Conservation (phyloP, 495 filamentous ascomycete genomes). For the Penicillium canariense region DNA sequence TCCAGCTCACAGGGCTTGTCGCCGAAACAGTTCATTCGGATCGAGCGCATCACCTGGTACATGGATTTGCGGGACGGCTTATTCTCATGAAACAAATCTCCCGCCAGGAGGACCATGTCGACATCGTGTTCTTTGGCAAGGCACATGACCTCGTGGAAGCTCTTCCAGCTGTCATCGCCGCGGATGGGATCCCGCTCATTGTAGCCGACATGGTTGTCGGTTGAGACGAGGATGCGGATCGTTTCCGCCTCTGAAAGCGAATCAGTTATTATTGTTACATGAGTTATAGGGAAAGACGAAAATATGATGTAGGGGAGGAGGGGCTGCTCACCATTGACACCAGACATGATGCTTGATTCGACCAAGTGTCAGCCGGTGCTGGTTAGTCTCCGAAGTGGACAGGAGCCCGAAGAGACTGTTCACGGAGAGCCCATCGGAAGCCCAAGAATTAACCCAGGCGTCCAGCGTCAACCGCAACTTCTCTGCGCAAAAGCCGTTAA, state of each 20-base stretch:
- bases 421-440: not conserved
- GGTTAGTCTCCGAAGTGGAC: not conserved
- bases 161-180: conserved; percentile 95
- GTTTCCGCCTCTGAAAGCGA: conserved; percentile 67
- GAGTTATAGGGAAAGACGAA: not conserved
- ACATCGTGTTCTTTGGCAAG: conserved; percentile 83
- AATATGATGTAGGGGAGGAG: not conserved
- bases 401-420: not conserved
- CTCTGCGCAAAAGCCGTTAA: not conserved
- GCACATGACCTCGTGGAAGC: conserved; percentile 93
- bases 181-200: conserved; percentile 90
- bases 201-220: conserved; percentile 96
- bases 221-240: conserved; percentile 90
- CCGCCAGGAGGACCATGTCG: conserved; percentile 93
- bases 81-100: conserved; percentile 98
- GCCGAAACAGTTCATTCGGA: conserved; percentile 90
- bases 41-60: conserved; percentile 93
- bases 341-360: conserved; percentile 26
- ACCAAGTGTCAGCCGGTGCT: not conserved
- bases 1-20: conserved; percentile 95
- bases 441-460: not conserved
- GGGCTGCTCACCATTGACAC: conserved; percentile 6
- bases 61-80: conserved; percentile 94
- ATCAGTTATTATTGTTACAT: not conserved
- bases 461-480: not conserved